A percentile compares a stretch with the other conserved stretches of the same genome.
phyloP scores from a whole-genome alignment of 2,329 filamentous ascomycete species.

The Diaporthe batatas region DNA sequence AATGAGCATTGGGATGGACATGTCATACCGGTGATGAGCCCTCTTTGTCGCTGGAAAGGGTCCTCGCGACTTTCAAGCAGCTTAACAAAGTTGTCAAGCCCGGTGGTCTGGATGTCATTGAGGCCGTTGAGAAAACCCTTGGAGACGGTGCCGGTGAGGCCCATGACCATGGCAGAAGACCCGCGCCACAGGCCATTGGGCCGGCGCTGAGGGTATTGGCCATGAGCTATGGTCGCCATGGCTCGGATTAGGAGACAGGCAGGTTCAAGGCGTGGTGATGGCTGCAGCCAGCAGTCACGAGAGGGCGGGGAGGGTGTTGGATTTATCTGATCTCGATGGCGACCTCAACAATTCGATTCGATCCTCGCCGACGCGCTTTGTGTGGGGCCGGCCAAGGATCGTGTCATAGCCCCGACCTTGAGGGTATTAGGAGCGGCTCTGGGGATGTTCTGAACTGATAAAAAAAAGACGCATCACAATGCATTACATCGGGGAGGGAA shows the following conservation, averaged over 20 bases:
- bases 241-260: background rate
- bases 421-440: background rate
- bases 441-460: background rate
- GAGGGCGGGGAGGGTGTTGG: background rate
- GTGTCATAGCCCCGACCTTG: slow-evolving; percentile 25
- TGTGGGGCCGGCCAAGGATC: slow-evolving; percentile 29
- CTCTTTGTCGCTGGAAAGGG: slow-evolving; percentile 75
- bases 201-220: slow-evolving; percentile 49
- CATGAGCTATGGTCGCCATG: slow-evolving; percentile 42
- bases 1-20: background rate
- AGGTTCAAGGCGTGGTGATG: background rate
- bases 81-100: slow-evolving; percentile 80
- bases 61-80: slow-evolving; percentile 81
- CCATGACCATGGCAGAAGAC: slow-evolving; percentile 81
- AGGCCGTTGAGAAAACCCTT: slow-evolving; percentile 81
- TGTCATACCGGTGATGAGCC: slow-evolving; percentile 82
- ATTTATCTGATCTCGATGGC: background rate
- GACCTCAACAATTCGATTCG: slow-evolving; percentile 28
- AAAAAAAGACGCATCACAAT: background rate
- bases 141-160: slow-evolving; percentile 77
- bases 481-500: background rate
- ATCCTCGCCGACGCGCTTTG: slow-evolving; percentile 32
- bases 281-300: background rate
- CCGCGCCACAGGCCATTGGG: slow-evolving; percentile 78
- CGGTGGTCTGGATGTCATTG: slow-evolving; percentile 81